Conservation (phyloP, 169 alveolate species). For the Plasmodium billcollinsi region DNA sequence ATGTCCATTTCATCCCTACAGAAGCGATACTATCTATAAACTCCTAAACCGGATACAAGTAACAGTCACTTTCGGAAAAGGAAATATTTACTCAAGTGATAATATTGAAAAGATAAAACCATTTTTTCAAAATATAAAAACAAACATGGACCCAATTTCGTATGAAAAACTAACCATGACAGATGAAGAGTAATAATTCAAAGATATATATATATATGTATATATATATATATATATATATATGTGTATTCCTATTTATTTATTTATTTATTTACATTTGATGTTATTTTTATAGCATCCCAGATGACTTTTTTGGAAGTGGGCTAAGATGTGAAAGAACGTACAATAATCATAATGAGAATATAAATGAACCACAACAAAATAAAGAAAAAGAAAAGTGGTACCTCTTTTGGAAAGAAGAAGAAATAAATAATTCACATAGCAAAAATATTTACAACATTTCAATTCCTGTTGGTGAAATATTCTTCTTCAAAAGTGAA, state of each 20-base stretch:
- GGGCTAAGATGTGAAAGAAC: conserved; percentile 46
- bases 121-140: conserved; percentile 25
- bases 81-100: conserved; percentile 18
- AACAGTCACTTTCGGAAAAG: conserved; percentile 54
- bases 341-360: neutral
- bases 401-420: conserved; percentile 75
- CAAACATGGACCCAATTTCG: conserved; percentile 12
- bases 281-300: conserved; percentile 23
- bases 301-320: conserved; percentile 53
- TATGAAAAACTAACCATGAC: conserved; percentile 52
- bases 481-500: conserved; percentile 45
- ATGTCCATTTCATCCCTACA: neutral
- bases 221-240: neutral
- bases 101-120: conserved; percentile 18
- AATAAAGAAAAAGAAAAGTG: conserved; percentile 27
- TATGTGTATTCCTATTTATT: neutral
- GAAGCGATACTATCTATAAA: conserved; percentile 21
- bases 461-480: conserved; percentile 57
- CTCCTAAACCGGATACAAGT: conserved; percentile 68
- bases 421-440: neutral
- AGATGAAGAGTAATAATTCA: conserved; percentile 33
- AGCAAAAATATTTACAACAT: neutral
- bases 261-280: neutral
- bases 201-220: neutral
- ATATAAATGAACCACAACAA: neutral